Base-by-base conservation (phyloP, 2,329 filamentous ascomycete species). In the Triangularia verruculosa region DNA sequence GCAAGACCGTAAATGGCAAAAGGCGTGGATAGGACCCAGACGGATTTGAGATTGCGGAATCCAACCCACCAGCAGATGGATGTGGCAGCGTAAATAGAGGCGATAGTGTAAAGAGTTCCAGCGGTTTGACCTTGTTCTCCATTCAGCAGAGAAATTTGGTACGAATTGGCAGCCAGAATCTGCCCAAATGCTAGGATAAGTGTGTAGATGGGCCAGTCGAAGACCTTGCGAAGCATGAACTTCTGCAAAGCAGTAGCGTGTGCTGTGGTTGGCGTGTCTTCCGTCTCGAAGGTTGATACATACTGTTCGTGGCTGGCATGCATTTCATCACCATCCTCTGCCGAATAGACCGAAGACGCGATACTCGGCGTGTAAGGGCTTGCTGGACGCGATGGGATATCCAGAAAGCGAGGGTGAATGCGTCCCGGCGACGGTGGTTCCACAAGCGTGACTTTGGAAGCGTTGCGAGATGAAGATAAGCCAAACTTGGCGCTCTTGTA, bases 81-180 rank as follows among this genome's bases (percentile, higher is more conserved):
- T 5, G 83, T 80, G 22, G 78, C 74, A 5, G 86, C 77, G 68
- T 88, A 89, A 32, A 87, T 83, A 4, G 78, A 80, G 1, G 85
- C 85, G 47, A 87, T 83, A 27, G 79, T 78, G 72, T 89, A 89
- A 0, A 89, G 77, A 69, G 85, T 84, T 17, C 74, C 72, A 4
- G 85, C 83, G 0, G 81, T 80, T 71, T 88, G 80, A 61, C 86
- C 86, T 30, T 85, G 78, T 68, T 86, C 82, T 13, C 86, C 87
- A 0, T 85, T 86, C 20, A 89, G 78, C 17, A 89, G 78, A 0
- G 86, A 88, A 70, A 89, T 85, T 71, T 89, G 87, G 74, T 88
- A 88, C 0, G 85, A 88, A 72, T 88, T 88, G 58, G 85, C 83
- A 0, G 86, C 83, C 53, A 88, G 82, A 62, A 89, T 86, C 70